phyloP scores from a whole-genome alignment of 129 eudicot genomes.

The Kitagawia praeruptora region DNA sequence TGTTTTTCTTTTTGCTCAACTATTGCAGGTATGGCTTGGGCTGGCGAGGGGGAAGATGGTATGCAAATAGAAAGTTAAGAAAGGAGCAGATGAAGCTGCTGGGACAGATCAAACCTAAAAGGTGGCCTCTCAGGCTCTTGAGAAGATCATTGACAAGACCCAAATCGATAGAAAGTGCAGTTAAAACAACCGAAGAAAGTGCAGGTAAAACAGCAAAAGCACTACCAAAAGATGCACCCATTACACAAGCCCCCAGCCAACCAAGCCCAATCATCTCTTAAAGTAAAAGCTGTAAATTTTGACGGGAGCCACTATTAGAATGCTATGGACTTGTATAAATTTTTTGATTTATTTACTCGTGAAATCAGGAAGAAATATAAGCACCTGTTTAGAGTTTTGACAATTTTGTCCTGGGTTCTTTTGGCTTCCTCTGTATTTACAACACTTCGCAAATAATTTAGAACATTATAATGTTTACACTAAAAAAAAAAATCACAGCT shows the following conservation, averaged over 20 bases:
- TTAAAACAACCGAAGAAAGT: conserved; percentile 24
- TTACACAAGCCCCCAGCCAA: background rate
- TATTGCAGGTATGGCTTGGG: conserved; percentile 71
- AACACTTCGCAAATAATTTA: too few species aligned
- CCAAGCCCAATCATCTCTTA: background rate
- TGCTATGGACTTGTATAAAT: background rate
- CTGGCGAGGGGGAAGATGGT: conserved; percentile 97
- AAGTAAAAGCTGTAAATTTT: background rate
- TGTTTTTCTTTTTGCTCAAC: background rate
- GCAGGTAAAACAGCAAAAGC: conserved; percentile 18
- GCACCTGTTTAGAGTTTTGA: background rate
- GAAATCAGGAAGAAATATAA: background rate
- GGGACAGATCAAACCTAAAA: conserved; percentile 72
- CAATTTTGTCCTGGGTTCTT: background rate
- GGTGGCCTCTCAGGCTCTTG: conserved; percentile 59
- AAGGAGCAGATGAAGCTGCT: conserved; percentile 85
- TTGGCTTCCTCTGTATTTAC: background rate
- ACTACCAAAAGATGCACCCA: conserved; percentile 12
- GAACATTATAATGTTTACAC: background rate
- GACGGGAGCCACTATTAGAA: background rate
- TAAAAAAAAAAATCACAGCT: background rate
- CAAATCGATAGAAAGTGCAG: conserved; percentile 26
- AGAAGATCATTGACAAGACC: conserved; percentile 46
- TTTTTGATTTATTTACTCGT: background rate
- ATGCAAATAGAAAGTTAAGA: conserved; percentile 61